Conservation (phyloP, 225 moss, liverwort and hornwort species). For the Lunularia cruciata region DNA sequence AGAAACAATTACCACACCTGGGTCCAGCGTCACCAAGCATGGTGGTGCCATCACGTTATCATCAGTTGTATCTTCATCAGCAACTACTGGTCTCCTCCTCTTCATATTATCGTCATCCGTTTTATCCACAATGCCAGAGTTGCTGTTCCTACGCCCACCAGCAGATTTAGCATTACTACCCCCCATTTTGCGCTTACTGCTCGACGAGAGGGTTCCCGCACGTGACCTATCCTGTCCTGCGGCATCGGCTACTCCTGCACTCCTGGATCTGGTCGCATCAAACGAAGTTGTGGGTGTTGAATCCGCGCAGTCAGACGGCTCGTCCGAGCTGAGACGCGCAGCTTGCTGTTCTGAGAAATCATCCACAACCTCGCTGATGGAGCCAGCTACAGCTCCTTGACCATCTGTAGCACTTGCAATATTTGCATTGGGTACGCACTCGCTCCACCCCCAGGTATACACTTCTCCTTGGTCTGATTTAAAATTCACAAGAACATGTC, state of each 20-base stretch:
- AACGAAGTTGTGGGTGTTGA: conserved; percentile 14
- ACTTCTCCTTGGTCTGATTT: conserved; percentile 65
- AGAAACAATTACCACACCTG: conserved; percentile 60
- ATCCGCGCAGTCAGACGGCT: conserved; percentile 14
- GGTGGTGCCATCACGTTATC: conserved; percentile 68
- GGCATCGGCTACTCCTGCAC: background rate
- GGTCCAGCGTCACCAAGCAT: conserved; percentile 66
- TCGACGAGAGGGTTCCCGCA: conserved; percentile 17
- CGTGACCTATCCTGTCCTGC: conserved; percentile 17
- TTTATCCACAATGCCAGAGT: conserved; percentile 14
- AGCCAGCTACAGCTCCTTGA: conserved; percentile 23
- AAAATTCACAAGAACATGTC: background rate
- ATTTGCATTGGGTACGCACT: conserved; percentile 70
- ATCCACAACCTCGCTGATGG: conserved; percentile 39
- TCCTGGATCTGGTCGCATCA: conserved; percentile 16
- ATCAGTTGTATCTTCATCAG: conserved; percentile 57
- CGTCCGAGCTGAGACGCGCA: background rate
- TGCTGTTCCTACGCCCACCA: conserved; percentile 45
- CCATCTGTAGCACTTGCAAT: conserved; percentile 18
- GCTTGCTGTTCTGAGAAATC: conserved; percentile 7
- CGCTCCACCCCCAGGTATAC: conserved; percentile 95
- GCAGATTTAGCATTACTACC: conserved; percentile 37
- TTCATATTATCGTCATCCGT: conserved; percentile 54
- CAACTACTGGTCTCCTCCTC: conserved; percentile 52
- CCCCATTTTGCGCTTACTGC: conserved; percentile 7